Base-by-base conservation (phyloP, 768 basidiomycete species). In the Artomyces pyxidatus region DNA sequence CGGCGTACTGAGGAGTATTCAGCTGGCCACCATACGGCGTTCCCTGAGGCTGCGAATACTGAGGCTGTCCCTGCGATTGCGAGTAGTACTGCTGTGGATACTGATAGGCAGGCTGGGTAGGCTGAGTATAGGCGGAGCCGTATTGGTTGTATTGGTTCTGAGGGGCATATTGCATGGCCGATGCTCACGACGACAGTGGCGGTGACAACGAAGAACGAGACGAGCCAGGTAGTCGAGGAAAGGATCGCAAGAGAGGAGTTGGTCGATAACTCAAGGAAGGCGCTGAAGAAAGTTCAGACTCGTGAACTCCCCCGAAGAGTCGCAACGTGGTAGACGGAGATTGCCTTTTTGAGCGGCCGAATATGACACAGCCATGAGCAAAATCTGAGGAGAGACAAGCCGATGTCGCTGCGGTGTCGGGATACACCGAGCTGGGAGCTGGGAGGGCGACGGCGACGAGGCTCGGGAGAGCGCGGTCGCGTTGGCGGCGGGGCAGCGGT, bases 281-380 rank as follows among this genome's bases (percentile, higher is more conserved):
- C 43, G 43, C 43, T 28, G 16, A 22, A 28, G 29, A 12, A 35
- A 35, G 45, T 47, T 14, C 21, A 22, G 27, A n/a, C n/a, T n/a
- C n/a, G 14, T 17, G 27, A 41, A 25, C 3, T 41, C 22, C 11
- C 12, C 16, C n/a, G 42, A 30, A 45, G 37, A 22, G 10, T 26
- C 12, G 48, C 42, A 54, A 50, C 55, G 53, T 54, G 55, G 46
- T 41, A 43, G 46, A 35, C 27, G 45, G 16, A 29, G 47, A 32
- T 56, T 56, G 42, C 55, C 55, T 54, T 56, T 54, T 56, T 48
- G 23, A 46, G 45, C 27, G 35, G 11, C n/a, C 37, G 22, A 32
- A 16, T 14, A 10, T 43, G 22, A 21, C 12, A 41, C 25, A 28
- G 16, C 10, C 43, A 14, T 6, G 17, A 32, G 16, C 12, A 22